Base-by-base conservation (phyloP, 2,329 filamentous ascomycete genomes). In the Ascochyta lentis region DNA sequence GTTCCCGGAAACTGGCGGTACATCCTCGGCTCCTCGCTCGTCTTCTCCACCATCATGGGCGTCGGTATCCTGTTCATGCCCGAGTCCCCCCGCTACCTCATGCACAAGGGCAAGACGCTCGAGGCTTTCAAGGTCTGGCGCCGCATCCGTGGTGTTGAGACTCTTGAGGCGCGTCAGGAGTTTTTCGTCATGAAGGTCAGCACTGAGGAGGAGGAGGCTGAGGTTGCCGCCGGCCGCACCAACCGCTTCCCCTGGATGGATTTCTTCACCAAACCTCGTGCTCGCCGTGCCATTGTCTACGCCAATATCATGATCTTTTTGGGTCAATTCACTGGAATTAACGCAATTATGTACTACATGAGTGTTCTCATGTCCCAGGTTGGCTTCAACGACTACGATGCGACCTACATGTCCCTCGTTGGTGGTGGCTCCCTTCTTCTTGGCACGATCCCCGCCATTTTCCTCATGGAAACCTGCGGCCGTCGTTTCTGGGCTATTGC, bases 301-400 rank as follows among this genome's bases (percentile, higher is more conserved):
- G 84, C 87, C 1, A 91, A 87, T 84, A 79, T 89, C 74, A 88
- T 91, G 73, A 89, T 91, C 75, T 85, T 91, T 76, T 89, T 88
- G 0, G 89, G 89, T 0, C 89, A 91, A 64, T 80, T 90, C 34
- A 91, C 88, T 0, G 88, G 88, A 49, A 85, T 89, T 44, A 89
- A 89, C 57, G 86, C 86, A 0, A 85, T 89, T 51, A 84, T 88
- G 82, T 91, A 91, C 75, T 90, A 89, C 76, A 89, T 91, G 87
- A 81, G 80, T 0, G 80, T 85, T 0, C 76, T 91, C 6, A 89
- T 91, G 86, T 76, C 76, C 45, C 83, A 87, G 65, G 86, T 91
- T 39, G 88, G 88, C 12, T 91, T 91, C 73, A 73, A 86, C 64
- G 74, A 82, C 7, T 80, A 84, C 54, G 73, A 87, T 45, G 76